A percentile compares a stretch with the other conserved stretches of the same genome.
Conservation (phyloP, 164 flowering plant species). For the Vitis riparia region DNA sequence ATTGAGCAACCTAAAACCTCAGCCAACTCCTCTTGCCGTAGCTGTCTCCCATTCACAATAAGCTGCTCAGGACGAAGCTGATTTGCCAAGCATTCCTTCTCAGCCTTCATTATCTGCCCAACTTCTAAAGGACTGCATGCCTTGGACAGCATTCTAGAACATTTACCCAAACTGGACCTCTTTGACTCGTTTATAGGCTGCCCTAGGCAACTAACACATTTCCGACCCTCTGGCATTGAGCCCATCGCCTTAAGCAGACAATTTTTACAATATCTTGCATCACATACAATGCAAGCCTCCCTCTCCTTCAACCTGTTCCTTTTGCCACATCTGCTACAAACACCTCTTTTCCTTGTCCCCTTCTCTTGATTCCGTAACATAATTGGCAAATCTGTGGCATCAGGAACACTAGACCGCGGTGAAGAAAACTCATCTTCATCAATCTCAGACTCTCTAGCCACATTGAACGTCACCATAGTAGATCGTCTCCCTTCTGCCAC, state of each 20-base stretch:
- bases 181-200: conserved; percentile 49
- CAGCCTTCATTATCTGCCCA: conserved; percentile 56
- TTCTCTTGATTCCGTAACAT: conserved; percentile 12
- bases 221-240: conserved; percentile 69
- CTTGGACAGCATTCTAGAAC: conserved; percentile 43
- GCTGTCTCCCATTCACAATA: conserved; percentile 43
- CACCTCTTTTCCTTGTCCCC: conserved; percentile 22
- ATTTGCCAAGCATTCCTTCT: conserved; percentile 50
- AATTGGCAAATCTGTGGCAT: conserved; percentile 18
- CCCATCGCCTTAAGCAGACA: conserved; percentile 67
- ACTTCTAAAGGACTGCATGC: conserved; percentile 56
- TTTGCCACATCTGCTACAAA: conserved; percentile 49
- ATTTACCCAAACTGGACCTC: conserved; percentile 41
- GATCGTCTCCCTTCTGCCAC: conserved; percentile 19
- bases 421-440: conserved; percentile 25
- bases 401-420: conserved; percentile 13
- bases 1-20: conserved; percentile 41
- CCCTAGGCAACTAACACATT: conserved; percentile 58
- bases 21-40: conserved; percentile 44
- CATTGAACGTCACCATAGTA: conserved; percentile 29
- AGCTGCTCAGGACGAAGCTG: conserved; percentile 59
- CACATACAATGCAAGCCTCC: conserved; percentile 56
- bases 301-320: conserved; percentile 39
- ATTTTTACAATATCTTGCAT: conserved; percentile 46
- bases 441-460: conserved; percentile 16